Evolutionary conservation across 305 asterid genomes (phyloP).

Genomic region (Fraxinus angustifolia): DNA sequence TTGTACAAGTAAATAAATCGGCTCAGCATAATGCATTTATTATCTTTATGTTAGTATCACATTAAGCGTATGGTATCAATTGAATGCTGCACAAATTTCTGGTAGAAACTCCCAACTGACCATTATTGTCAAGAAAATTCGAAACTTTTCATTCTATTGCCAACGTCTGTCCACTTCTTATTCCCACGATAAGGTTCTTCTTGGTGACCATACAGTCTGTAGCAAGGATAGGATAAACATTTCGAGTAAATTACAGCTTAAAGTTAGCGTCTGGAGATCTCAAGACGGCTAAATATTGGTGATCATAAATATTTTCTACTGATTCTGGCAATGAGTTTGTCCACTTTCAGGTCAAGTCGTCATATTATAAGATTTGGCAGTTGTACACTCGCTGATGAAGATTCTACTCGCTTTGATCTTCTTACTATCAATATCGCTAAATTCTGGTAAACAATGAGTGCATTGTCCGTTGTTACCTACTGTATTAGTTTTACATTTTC

Average conservation of each 20-base stretch:
- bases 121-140: background rate
- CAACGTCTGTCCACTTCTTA: background rate
- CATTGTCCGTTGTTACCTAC: background rate
- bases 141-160: background rate
- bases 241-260: constrained; percentile 19
- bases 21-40: background rate
- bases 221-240: constrained; percentile 31
- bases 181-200: constrained; percentile 18
- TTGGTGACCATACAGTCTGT: constrained; percentile 15
- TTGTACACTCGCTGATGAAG: background rate
- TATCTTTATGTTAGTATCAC: background rate
- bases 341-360: background rate
- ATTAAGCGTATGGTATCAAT: background rate
- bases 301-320: background rate
- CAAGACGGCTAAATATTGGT: background rate
- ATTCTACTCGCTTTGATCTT: constrained; percentile 28
- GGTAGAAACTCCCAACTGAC: background rate
- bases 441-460: constrained; percentile 21
- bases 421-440: constrained; percentile 22
- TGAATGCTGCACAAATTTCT: background rate
- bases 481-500: background rate
- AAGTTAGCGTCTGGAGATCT: background rate
- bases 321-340: background rate
- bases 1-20: background rate
- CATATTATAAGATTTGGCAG: background rate